phyloP scores from a whole-genome alignment of 2,329 filamentous ascomycete species.

The Pseudogymnoascus sp. region DNA sequence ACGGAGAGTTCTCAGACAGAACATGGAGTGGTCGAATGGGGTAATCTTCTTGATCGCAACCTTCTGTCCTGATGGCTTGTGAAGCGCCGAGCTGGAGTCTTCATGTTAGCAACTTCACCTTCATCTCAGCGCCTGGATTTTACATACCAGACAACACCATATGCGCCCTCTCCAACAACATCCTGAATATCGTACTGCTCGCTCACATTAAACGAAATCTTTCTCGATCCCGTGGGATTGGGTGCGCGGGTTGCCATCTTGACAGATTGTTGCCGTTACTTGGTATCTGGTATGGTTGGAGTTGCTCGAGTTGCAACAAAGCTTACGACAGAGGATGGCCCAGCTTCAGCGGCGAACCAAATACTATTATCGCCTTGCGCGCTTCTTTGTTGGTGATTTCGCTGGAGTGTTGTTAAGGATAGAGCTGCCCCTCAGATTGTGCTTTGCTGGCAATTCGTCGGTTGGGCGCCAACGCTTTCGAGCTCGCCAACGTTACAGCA shows the following conservation, averaged over 20 bases:
- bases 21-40: constrained; percentile 98
- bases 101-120: background rate
- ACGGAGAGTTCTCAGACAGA: constrained; percentile 89
- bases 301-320: background rate
- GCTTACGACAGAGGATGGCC: background rate
- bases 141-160: constrained; percentile 92
- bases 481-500: background rate
- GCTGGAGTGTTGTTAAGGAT: background rate
- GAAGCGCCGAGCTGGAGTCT: constrained; percentile 74
- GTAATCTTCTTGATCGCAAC: constrained; percentile 99
- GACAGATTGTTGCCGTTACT: background rate
- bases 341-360: constrained; percentile 3
- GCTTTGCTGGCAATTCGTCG: constrained; percentile 3
- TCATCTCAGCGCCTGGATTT: background rate
- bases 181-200: constrained; percentile 99
- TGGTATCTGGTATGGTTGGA: background rate
- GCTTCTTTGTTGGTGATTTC: background rate
- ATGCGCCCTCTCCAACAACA: constrained; percentile 96
- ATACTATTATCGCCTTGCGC: background rate
- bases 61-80: constrained; percentile 97
- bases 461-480: constrained; percentile 1
- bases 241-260: constrained; percentile 43
- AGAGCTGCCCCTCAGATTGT: background rate
- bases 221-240: constrained; percentile 57
- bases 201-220: constrained; percentile 99